Evolutionary conservation across 2,329 filamentous ascomycete genomes (phyloP), one percentile per base, ranked within the genome.

Genomic region (Cordyceps tenuipes): DNA sequence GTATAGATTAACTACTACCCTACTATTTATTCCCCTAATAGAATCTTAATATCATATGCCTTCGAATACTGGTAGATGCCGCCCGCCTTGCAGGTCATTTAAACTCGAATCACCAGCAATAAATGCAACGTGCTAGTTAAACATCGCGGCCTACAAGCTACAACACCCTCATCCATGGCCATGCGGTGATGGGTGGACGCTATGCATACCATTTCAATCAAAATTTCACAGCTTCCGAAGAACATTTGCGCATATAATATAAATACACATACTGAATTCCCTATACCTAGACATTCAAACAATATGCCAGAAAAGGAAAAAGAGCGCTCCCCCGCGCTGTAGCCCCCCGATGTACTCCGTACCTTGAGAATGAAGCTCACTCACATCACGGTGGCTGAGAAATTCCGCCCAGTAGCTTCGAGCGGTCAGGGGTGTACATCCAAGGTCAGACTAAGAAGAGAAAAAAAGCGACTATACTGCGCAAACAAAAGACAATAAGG

Each of bases 391-490:
- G 7, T 10, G 48, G 23, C 23, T 7, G 26, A 17, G 15, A 52
- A 23, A 39, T 48, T 46, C n/a, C 21, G 51, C 44, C 44, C 51
- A 31, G 9, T 13, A 17, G 36, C 26, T 56, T 51, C 23, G 51
- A 51, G 51, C 47, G 41, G 36, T 48, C 26, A 29, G 17, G 47
- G n/a, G 21, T 46, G 15, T 41, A 48, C 50, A 48, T 26, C 23
- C 50, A 15, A 12, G 57, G 39, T 21, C 41, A 41, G 50, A 31
- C 57, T 41, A 62, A 64, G 66, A 64, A 56, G 57, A 56, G 56
- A 55, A 64, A 66, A 61, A 26, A 63, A 36, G 44, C 12, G 19
- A 36, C 13, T 58, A 46, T 13, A 34, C 26, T 47, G 23, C 46
- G 52, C 26, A 41, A 54, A 65, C 57, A 61, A 41, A 21, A 8